These are phyloP conservation scores for Dictyostelium firmibasis DNA, from an alignment of 78 protist genomes.

Conservation along the genomic window DNA sequence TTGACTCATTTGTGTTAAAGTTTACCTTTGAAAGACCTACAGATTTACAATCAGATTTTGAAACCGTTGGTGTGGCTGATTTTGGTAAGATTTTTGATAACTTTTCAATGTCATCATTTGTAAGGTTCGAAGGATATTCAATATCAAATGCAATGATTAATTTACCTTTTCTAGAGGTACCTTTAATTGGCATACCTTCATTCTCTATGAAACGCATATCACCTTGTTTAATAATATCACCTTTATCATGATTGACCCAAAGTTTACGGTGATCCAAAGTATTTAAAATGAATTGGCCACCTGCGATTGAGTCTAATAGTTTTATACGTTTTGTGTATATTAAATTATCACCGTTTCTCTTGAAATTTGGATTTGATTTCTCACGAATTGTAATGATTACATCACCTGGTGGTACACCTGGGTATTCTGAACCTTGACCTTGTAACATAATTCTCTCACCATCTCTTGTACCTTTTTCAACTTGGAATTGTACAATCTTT, in stretches of 20 bases:
- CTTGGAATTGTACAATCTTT: constrained; percentile 79
- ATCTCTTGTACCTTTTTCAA: constrained; percentile 80
- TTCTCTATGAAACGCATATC: constrained; percentile 41
- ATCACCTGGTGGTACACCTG: constrained; percentile 71
- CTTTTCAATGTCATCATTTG: constrained; percentile 35
- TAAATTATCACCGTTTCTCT: constrained; percentile 72
- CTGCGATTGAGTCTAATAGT: constrained; percentile 48
- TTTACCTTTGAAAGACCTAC: constrained; percentile 4
- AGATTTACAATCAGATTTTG: constrained; percentile 42
- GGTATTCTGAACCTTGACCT: constrained; percentile 70
- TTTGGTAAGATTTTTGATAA: constrained; percentile 33
- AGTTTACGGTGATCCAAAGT: constrained; percentile 31
- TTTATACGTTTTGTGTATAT: constrained; percentile 10
- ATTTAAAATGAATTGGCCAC: not conserved
- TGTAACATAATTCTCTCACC: constrained; percentile 49
- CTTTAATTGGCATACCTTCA: constrained; percentile 81
- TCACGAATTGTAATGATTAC: constrained; percentile 64
- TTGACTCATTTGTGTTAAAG: not conserved
- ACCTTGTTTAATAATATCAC: constrained; percentile 32
- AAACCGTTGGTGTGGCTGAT: not conserved
- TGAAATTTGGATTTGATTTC: constrained; percentile 58
- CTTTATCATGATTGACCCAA: constrained; percentile 19
- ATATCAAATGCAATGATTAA: constrained; percentile 61
- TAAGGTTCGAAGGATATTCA: constrained; percentile 40
- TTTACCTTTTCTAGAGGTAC: constrained; percentile 41